These are phyloP conservation scores for Aspergillus pseudotamarii DNA, from an alignment of 2,329 filamentous ascomycete genomes.

Conservation along the genomic window DNA sequence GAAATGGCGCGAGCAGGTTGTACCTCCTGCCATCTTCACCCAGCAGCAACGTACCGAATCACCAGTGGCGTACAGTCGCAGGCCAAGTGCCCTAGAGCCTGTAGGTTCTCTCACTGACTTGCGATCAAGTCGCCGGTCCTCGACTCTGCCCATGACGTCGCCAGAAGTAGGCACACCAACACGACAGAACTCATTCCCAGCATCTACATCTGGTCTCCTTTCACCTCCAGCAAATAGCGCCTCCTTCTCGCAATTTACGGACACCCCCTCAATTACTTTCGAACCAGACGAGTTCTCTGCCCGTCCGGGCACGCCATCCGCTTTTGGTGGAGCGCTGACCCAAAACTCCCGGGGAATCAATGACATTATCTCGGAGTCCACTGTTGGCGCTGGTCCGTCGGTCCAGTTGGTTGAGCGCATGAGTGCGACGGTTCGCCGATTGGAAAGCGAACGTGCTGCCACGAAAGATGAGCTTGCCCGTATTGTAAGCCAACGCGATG, in stretches of 20 bases:
- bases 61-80: conserved; percentile 46
- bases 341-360: conserved; percentile 64
- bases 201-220: conserved; percentile 30
- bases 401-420: conserved; percentile 96
- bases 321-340: conserved; percentile 40
- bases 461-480: conserved; percentile 83
- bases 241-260: conserved; percentile 27
- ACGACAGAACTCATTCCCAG: conserved; percentile 51
- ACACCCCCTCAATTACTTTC: conserved; percentile 44
- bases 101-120: conserved; percentile 42
- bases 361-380: conserved; percentile 87
- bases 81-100: conserved; percentile 41
- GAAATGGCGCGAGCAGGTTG: conserved; percentile 58
- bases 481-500: conserved; percentile 83
- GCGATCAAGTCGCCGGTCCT: conserved; percentile 45
- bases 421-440: conserved; percentile 85
- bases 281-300: conserved; percentile 52
- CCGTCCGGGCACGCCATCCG: conserved; percentile 40
- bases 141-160: conserved; percentile 38
- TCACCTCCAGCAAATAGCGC: conserved; percentile 32
- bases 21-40: conserved; percentile 38
- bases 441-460: conserved; percentile 89
- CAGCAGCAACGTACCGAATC: conserved; percentile 43
- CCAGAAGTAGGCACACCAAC: conserved; percentile 44
- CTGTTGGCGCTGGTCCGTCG: conserved; percentile 84